These are phyloP conservation scores for Naganishia vishniacii DNA, from an alignment of 768 basidiomycete genomes.

Conservation along the genomic window DNA sequence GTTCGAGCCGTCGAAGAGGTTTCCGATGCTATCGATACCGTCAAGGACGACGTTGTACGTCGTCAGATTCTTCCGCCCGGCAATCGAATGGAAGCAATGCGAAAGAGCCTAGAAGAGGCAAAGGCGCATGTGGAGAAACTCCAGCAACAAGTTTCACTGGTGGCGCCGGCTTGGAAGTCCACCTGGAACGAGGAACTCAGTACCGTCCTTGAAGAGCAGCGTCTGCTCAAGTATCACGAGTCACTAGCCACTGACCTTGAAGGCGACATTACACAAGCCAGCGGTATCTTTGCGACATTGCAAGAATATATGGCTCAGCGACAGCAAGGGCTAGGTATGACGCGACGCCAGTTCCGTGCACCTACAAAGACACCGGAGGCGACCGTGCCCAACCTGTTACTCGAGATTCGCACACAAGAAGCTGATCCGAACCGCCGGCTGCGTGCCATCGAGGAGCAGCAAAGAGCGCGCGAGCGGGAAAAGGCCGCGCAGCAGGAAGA, in stretches of 20 bases:
- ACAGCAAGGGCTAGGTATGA: slow-evolving; percentile 50
- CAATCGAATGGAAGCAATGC: slow-evolving; percentile 63
- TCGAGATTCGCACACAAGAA: slow-evolving; percentile 78
- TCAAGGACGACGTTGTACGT: slow-evolving; percentile 87
- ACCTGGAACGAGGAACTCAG: slow-evolving; percentile 96
- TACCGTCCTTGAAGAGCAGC: slow-evolving; percentile 95
- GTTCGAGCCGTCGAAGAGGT: slow-evolving; percentile 89
- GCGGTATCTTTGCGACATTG: slow-evolving; percentile 81
- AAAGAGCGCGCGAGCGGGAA: slow-evolving; percentile 73
- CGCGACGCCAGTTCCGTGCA: slow-evolving; percentile 59
- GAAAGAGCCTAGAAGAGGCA: slow-evolving; percentile 64
- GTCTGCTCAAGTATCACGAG: slow-evolving; percentile 85
- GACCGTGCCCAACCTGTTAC: slow-evolving; percentile 63
- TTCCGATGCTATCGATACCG: slow-evolving; percentile 78
- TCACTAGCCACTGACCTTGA: slow-evolving; percentile 80
- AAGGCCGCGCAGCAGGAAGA: slow-evolving; percentile 58
- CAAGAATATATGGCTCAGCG: slow-evolving; percentile 68
- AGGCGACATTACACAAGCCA: slow-evolving; percentile 86
- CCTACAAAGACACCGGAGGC: slow-evolving; percentile 65
- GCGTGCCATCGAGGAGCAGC: slow-evolving; percentile 86
- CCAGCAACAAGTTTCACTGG: slow-evolving; percentile 74
- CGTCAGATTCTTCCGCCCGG: slow-evolving; percentile 78
- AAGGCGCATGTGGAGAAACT: slow-evolving; percentile 68
- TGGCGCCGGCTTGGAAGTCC: slow-evolving; percentile 97
- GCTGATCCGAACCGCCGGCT: slow-evolving; percentile 76